Evolutionary conservation across 306 rosid genomes (phyloP).

Genomic region (Ziziphus jujuba): DNA sequence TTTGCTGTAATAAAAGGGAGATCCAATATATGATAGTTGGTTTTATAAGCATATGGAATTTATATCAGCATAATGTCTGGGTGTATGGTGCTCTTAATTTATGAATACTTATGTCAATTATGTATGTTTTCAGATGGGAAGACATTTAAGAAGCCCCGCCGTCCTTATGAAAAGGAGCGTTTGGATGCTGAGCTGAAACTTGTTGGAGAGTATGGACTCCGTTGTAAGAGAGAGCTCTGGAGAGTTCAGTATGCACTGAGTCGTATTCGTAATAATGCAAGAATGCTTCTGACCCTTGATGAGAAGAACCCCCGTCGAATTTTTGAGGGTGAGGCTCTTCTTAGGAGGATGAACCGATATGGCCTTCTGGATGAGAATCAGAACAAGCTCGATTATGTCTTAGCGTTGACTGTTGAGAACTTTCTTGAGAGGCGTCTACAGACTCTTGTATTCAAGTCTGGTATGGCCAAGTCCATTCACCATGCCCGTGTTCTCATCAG

Average conservation of each 20-base stretch:
- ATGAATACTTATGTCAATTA: not conserved
- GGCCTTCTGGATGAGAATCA: slow-evolving; percentile 18
- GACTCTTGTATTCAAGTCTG: slow-evolving; percentile 11
- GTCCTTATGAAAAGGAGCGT: slow-evolving; percentile 75
- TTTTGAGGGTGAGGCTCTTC: slow-evolving; percentile 17
- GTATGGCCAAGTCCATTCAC: slow-evolving; percentile 18
- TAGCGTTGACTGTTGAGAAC: slow-evolving; percentile 26
- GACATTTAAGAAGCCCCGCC: slow-evolving; percentile 75
- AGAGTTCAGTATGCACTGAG: slow-evolving; percentile 21
- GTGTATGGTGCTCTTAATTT: not conserved
- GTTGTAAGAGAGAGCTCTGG: slow-evolving; percentile 26
- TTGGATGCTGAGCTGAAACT: slow-evolving; percentile 33
- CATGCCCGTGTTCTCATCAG: slow-evolving; percentile 26
- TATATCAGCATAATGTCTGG: not conserved
- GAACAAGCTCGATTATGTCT: slow-evolving; percentile 25
- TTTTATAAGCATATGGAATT: not conserved
- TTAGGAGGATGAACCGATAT: slow-evolving; percentile 16
- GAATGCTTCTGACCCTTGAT: slow-evolving; percentile 14
- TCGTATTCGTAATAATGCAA: slow-evolving; percentile 22
- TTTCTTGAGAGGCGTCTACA: slow-evolving; percentile 21
- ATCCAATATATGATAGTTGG: too few relatives aligned
- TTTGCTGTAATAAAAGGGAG: too few relatives aligned
- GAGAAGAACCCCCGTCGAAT: slow-evolving; percentile 21
- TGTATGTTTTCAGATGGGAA: slow-evolving; percentile 46
- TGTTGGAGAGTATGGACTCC: slow-evolving; percentile 24